These are phyloP conservation scores for Verticillium dahliae DNA, from an alignment of 2,329 filamentous ascomycete species.

Conservation along the genomic window DNA sequence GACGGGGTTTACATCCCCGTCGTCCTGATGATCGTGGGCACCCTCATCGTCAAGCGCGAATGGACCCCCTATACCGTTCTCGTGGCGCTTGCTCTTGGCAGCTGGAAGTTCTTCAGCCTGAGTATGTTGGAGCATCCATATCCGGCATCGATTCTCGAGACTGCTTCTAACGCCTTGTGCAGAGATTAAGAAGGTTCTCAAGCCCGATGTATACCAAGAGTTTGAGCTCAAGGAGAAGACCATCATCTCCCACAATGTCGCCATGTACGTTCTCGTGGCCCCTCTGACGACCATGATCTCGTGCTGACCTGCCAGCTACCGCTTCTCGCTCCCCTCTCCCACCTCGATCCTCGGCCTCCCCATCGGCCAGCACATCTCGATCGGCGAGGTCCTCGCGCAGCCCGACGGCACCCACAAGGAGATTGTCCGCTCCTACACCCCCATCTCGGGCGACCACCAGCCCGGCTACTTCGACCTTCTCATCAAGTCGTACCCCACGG, in stretches of 20 bases:
- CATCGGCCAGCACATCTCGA: slow-evolving; percentile 98
- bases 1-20: slow-evolving; percentile 80
- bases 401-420: slow-evolving; percentile 70
- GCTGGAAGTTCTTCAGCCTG: slow-evolving; percentile 64
- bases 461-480: slow-evolving; percentile 91
- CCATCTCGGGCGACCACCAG: slow-evolving; percentile 82
- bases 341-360: slow-evolving; percentile 86
- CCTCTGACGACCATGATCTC: not conserved
- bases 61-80: slow-evolving; percentile 66
- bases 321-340: slow-evolving; percentile 75
- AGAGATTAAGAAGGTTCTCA: slow-evolving; percentile 78
- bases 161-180: slow-evolving; percentile 8
- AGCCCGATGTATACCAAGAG: slow-evolving; percentile 81
- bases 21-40: slow-evolving; percentile 70
- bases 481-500: slow-evolving; percentile 95
- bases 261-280: slow-evolving; percentile 58
- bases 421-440: slow-evolving; percentile 86
- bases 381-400: slow-evolving; percentile 68
- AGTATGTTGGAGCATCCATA: slow-evolving; percentile 44
- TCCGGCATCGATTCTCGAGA: not conserved
- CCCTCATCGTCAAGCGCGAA: slow-evolving; percentile 70
- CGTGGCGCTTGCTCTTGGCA: slow-evolving; percentile 59
- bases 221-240: slow-evolving; percentile 95
- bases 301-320: slow-evolving; percentile 56
- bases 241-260: slow-evolving; percentile 93